Evolutionary conservation across 345 rosid species (phyloP).

Genomic region (Alliaria petiolata): DNA sequence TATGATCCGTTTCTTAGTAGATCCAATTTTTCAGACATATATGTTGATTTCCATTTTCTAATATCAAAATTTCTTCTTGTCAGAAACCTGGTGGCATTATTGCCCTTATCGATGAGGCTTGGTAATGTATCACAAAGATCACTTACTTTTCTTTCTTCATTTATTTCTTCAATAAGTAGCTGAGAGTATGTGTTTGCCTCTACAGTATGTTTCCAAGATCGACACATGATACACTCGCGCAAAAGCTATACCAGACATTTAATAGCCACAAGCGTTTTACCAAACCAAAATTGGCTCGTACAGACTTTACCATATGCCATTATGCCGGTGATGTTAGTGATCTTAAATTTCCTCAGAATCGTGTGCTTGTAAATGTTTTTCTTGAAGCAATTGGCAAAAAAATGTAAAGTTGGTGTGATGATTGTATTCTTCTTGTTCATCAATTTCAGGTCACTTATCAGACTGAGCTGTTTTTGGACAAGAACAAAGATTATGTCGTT

Average conservation of each 20-base stretch:
- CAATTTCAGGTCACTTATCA: conserved; percentile 85
- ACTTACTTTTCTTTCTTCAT: neutral
- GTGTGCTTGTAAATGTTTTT: neutral
- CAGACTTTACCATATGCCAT: conserved; percentile 91
- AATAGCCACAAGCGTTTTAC: conserved; percentile 76
- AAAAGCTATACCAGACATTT: conserved; percentile 93
- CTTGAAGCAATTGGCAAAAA: neutral
- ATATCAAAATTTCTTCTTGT: conserved; percentile 30
- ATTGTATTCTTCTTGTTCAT: conserved; percentile 1
- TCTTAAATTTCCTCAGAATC: conserved; percentile 21
- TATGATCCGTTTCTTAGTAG: neutral
- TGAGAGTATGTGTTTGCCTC: conserved; percentile 30
- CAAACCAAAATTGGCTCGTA: conserved; percentile 90
- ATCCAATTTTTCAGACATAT: neutral
- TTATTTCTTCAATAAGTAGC: conserved; percentile 7
- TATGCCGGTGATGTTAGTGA: conserved; percentile 94
- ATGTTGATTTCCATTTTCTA: conserved; percentile 15
- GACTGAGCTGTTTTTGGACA: conserved; percentile 87
- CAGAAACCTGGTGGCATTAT: conserved; percentile 99
- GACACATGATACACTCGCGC: conserved; percentile 92
- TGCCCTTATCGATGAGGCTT: conserved; percentile 98
- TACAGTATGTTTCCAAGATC: conserved; percentile 98
- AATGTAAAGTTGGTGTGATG: neutral
- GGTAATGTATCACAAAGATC: conserved; percentile 45
- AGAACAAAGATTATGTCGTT: conserved; percentile 95